phyloP scores from a whole-genome alignment of 2,329 filamentous ascomycete species.

The Curvularia eragrostidis region DNA sequence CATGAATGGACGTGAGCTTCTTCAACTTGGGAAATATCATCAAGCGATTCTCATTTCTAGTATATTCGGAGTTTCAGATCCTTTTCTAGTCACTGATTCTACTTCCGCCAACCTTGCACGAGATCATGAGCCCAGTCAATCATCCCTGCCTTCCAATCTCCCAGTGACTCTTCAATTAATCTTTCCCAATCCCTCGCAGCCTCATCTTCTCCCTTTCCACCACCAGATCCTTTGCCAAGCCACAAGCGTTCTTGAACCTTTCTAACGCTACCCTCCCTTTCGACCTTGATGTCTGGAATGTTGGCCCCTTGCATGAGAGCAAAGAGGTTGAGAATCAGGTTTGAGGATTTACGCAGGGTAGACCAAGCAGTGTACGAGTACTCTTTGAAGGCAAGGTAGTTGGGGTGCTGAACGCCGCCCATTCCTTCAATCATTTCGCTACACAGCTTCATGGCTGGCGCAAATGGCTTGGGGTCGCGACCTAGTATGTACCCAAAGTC shows the following conservation, averaged over 20 bases:
- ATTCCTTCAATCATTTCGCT: conserved; percentile 99
- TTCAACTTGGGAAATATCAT: too few relatives aligned
- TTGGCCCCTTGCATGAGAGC: conserved; percentile 97
- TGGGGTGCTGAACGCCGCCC: conserved; percentile 81
- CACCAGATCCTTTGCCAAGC: conserved; percentile 62
- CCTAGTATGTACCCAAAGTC: conserved; percentile 99
- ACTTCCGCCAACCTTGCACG: conserved; percentile 82
- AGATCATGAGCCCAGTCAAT: conserved; percentile 95
- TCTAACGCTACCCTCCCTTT: conserved; percentile 90
- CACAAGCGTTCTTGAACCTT: conserved; percentile 97
- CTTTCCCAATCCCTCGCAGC: conserved; percentile 86
- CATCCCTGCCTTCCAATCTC: conserved; percentile 85
- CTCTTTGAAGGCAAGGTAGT: conserved; percentile 89
- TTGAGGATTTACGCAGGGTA: conserved; percentile 85
- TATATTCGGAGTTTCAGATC: too few relatives aligned
- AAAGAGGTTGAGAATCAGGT: conserved; percentile 92
- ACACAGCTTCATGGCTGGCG: conserved; percentile 94
- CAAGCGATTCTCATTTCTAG: too few relatives aligned
- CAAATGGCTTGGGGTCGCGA: conserved; percentile 95
- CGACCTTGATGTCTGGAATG: conserved; percentile 91
- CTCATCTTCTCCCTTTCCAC: conserved; percentile 77
- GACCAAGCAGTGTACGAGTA: conserved; percentile 96
- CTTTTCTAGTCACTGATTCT: neutral
- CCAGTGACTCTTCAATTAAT: conserved; percentile 85
- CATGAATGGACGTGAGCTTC: neutral